Evolutionary conservation across 139 green algal species (phyloP).

Genomic region (Chlorella sp.): DNA sequence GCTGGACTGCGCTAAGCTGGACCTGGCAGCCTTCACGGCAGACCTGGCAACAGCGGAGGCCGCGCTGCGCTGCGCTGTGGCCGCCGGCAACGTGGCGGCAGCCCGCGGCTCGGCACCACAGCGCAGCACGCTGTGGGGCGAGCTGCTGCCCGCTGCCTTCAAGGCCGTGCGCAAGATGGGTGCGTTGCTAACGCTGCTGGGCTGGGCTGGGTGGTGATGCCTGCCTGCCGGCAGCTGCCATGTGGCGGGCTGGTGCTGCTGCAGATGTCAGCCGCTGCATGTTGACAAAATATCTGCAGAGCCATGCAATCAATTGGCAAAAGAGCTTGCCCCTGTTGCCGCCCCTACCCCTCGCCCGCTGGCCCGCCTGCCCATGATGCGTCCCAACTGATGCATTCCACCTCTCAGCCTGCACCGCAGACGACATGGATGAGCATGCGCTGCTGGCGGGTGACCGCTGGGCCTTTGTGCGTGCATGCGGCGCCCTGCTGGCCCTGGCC

Average conservation of each 20-base stretch:
- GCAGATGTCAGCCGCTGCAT: too few relatives aligned
- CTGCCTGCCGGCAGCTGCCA: neutral
- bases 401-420: neutral
- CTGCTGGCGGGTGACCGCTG: constrained; percentile 23
- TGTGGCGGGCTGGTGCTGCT: neutral
- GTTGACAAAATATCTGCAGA: too few relatives aligned
- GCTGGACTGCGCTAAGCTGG: constrained; percentile 12
- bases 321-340: too few relatives aligned
- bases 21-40: neutral
- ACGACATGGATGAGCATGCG: constrained; percentile 18
- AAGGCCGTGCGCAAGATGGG: constrained; percentile 28
- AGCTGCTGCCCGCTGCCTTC: constrained; percentile 19
- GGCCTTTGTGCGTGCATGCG: constrained; percentile 12
- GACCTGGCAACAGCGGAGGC: constrained; percentile 9
- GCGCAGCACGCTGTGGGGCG: constrained; percentile 10
- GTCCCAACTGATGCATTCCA: too few relatives aligned
- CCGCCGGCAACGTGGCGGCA: neutral
- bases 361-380: too few relatives aligned
- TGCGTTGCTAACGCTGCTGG: constrained; percentile 12
- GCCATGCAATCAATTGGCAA: too few relatives aligned
- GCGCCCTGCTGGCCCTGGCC: constrained; percentile 15
- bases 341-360: too few relatives aligned
- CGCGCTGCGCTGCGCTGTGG: constrained; percentile 10
- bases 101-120: neutral
- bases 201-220: too few relatives aligned